A percentile compares a stretch with the other conserved stretches of the same genome.
Conservation (phyloP, 2,329 filamentous ascomycete genomes). For the Alternaria gansuensis region DNA sequence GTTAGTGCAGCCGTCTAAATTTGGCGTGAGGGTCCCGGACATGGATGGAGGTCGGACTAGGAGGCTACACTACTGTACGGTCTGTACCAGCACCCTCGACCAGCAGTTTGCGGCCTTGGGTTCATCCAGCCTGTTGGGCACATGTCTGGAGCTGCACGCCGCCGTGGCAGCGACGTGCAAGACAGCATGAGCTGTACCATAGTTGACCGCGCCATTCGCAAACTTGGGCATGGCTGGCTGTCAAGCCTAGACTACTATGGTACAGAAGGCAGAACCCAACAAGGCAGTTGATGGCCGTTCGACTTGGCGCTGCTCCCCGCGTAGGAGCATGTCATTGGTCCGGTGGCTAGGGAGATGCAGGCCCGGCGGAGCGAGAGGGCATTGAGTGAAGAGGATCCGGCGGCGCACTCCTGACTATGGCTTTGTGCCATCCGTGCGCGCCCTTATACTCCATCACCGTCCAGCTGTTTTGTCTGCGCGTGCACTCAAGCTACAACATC, state of each 20-base stretch:
- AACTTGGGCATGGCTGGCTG: not conserved
- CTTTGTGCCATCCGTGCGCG: constrained; percentile 21
- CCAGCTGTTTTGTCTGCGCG: constrained; percentile 14
- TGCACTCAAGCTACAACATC: constrained; percentile 12
- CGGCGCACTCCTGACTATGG: constrained; percentile 26
- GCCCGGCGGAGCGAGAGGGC: constrained; percentile 17
- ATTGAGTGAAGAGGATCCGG: constrained; percentile 19
- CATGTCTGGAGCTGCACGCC: not conserved
- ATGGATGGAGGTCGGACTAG: constrained; percentile 16
- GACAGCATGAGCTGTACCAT: constrained; percentile 4
- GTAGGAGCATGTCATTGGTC: constrained; percentile 18
- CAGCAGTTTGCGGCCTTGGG: constrained; percentile 16
- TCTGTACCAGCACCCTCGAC: constrained; percentile 14
- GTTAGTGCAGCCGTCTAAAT: constrained; percentile 22
- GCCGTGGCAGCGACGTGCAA: constrained; percentile 10
- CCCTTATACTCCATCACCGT: constrained; percentile 17
- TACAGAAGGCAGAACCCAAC: constrained; percentile 7
- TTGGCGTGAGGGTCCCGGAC: constrained; percentile 27
- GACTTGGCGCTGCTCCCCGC: constrained; percentile 20
- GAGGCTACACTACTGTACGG: constrained; percentile 14
- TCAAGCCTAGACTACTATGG: not conserved
- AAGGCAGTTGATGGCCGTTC: constrained; percentile 13
- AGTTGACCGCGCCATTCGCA: not conserved
- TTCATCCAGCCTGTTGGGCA: not conserved
- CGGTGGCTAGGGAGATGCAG: constrained; percentile 16